phyloP scores from a whole-genome alignment of 1,139 yeast genomes.

The Pichia sp. region DNA sequence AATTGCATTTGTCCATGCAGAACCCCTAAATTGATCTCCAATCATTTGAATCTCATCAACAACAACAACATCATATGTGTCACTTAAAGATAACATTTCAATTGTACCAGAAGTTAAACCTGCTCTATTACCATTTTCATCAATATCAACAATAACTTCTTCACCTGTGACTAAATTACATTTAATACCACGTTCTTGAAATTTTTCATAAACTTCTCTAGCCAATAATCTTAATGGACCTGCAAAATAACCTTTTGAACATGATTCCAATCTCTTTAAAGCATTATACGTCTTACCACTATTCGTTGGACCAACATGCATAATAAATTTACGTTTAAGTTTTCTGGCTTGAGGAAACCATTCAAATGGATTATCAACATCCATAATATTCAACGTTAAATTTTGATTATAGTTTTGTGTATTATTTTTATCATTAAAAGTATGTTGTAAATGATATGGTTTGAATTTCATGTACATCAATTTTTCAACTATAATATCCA shows the following conservation, averaged over 20 bases:
- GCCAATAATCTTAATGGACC: slow-evolving; percentile 92
- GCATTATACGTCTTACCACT: slow-evolving; percentile 95
- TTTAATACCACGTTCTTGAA: slow-evolving; percentile 54
- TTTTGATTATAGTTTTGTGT: slow-evolving; percentile 28
- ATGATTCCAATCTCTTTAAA: slow-evolving; percentile 55
- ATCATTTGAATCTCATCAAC: slow-evolving; percentile 97
- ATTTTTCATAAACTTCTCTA: slow-evolving; percentile 81
- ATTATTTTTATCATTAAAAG: slow-evolving; percentile 26
- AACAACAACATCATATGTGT: slow-evolving; percentile 77
- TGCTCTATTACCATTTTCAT: slow-evolving; percentile 64
- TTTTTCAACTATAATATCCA: slow-evolving; percentile 23
- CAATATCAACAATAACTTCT: slow-evolving; percentile 69
- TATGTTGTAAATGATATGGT: slow-evolving; percentile 25
- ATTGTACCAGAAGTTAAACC: slow-evolving; percentile 82
- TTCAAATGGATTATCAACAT: slow-evolving; percentile 66
- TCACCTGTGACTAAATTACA: slow-evolving; percentile 94
- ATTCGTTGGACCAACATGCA: slow-evolving; percentile 98
- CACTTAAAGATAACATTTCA: slow-evolving; percentile 76
- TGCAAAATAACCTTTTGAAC: slow-evolving; percentile 84
- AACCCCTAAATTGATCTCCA: slow-evolving; percentile 71
- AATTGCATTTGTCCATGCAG: slow-evolving; percentile 93
- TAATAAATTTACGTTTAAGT: slow-evolving; percentile 66
- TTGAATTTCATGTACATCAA: slow-evolving; percentile 26
- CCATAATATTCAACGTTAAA: slow-evolving; percentile 34
- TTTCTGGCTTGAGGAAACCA: slow-evolving; percentile 88